Conservation (phyloP, 768 basidiomycete genomes). For the Cyclocybe aegerita region DNA sequence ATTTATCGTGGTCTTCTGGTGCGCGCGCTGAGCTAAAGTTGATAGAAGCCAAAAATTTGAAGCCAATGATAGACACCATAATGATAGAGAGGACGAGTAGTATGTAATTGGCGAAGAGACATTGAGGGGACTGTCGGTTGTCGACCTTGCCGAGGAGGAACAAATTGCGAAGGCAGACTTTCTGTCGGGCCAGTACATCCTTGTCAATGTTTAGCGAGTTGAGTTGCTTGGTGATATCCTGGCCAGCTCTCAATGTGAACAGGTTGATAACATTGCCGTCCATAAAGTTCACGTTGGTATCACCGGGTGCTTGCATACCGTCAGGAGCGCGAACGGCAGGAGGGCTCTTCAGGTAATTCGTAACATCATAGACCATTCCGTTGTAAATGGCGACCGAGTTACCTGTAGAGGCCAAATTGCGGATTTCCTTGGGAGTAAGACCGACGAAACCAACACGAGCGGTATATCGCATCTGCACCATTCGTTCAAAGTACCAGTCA, state of each 20-base stretch:
- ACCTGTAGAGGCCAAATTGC: conserved; percentile 62
- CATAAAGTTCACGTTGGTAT: conserved; percentile 65
- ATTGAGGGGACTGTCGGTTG: conserved; percentile 88
- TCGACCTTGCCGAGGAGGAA: conserved; percentile 92
- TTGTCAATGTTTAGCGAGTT: conserved; percentile 60
- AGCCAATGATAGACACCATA: conserved; percentile 94
- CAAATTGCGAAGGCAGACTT: conserved; percentile 88
- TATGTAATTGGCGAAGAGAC: conserved; percentile 88
- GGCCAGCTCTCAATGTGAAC: conserved; percentile 75
- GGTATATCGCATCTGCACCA: conserved; percentile 91
- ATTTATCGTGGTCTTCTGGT: conserved; percentile 95
- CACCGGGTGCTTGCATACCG: conserved; percentile 42
- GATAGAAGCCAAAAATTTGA: conserved; percentile 93
- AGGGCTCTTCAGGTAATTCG: conserved; percentile 71
- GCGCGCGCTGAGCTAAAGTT: conserved; percentile 78
- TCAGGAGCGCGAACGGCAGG: conserved; percentile 53
- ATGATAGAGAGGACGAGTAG: conserved; percentile 84
- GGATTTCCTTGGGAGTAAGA: conserved; percentile 73
- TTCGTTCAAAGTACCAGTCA: conserved; percentile 97
- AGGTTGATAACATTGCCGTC: conserved; percentile 61
- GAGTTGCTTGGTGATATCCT: conserved; percentile 78
- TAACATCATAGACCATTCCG: conserved; percentile 83
- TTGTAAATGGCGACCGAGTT: conserved; percentile 84
- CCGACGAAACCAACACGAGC: conserved; percentile 89
- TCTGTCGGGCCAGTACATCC: conserved; percentile 66